Percentiles rank a stretch among this genome's conserved stretches.
These are phyloP conservation scores for Hypoxylon sp. DNA, from an alignment of 2,329 filamentous ascomycete genomes.

Conservation along the genomic window DNA sequence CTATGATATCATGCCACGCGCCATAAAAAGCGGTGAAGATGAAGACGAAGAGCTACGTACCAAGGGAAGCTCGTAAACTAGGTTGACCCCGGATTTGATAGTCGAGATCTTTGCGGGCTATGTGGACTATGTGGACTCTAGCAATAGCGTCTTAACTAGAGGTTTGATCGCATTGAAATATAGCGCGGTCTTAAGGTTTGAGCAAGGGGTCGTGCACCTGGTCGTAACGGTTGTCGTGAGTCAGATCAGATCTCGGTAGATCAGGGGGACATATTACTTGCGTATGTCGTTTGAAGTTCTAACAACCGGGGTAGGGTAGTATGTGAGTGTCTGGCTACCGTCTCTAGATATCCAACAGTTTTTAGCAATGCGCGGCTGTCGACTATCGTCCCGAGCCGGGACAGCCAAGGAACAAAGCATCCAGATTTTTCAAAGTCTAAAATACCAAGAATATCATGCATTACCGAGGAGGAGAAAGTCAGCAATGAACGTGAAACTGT, in stretches of 20 bases:
- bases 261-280: slow-evolving; percentile 9
- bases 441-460: background rate
- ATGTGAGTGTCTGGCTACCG: background rate
- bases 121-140: background rate
- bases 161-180: slow-evolving; percentile 22
- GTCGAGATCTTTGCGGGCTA: background rate
- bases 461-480: background rate
- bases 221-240: slow-evolving; percentile 36
- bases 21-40: slow-evolving; percentile 18
- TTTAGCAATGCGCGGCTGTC: background rate
- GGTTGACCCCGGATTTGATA: slow-evolving; percentile 7
- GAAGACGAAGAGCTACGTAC: slow-evolving; percentile 16
- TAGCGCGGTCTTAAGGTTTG: slow-evolving; percentile 29
- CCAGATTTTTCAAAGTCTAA: background rate
- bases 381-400: background rate
- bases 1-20: slow-evolving; percentile 1
- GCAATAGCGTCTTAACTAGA: background rate
- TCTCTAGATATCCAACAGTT: background rate
- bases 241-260: slow-evolving; percentile 34
- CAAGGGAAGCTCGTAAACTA: slow-evolving; percentile 3
- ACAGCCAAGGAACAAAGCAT: background rate
- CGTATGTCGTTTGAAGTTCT: slow-evolving; percentile 38
- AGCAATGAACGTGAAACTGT: slow-evolving; percentile 8
- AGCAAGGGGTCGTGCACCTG: slow-evolving; percentile 32
- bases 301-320: slow-evolving; percentile 1